Conservation (phyloP, 257 asterid genomes). For the Solanum chiquidenum region DNA sequence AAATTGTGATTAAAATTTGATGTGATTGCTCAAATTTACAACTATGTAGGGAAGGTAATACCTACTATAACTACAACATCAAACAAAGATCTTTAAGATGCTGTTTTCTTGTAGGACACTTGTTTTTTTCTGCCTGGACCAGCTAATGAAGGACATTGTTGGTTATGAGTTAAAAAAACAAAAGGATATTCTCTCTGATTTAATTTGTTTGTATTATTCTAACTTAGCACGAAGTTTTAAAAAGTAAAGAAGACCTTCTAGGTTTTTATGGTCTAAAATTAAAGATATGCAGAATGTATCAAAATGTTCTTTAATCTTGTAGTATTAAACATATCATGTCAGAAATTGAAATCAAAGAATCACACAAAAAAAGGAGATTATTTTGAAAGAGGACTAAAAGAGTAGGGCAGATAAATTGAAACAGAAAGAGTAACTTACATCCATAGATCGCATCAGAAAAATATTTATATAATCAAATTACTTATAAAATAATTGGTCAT, state of each 20-base stretch:
- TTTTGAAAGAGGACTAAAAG: not conserved
- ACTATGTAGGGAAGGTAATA: conserved; percentile 3
- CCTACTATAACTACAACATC: not conserved
- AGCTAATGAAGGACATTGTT: not conserved
- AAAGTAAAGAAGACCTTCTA: not conserved
- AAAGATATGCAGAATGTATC: not conserved
- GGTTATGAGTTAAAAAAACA: not conserved
- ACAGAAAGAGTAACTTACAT: not conserved
- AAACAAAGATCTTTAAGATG: not conserved
- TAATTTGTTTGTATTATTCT: not conserved
- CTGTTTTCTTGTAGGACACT: conserved; percentile 18
- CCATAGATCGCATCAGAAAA: not conserved
- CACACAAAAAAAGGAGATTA: not conserved
- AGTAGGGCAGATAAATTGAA: not conserved
- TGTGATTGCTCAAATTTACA: not conserved
- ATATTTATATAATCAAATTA: not conserved
- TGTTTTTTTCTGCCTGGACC: conserved; percentile 3
- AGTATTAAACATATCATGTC: not conserved
- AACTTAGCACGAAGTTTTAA: not conserved
- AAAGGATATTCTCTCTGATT: too few species aligned
- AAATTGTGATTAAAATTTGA: not conserved
- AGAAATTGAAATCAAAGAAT: not conserved
- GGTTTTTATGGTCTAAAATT: not conserved
- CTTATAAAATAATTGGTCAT: not conserved
- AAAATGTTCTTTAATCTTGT: not conserved